Percentiles rank a stretch among this genome's conserved stretches.
Evolutionary conservation across 805 yeast species (phyloP).

Genomic region (Maudiozyma turicensis): DNA sequence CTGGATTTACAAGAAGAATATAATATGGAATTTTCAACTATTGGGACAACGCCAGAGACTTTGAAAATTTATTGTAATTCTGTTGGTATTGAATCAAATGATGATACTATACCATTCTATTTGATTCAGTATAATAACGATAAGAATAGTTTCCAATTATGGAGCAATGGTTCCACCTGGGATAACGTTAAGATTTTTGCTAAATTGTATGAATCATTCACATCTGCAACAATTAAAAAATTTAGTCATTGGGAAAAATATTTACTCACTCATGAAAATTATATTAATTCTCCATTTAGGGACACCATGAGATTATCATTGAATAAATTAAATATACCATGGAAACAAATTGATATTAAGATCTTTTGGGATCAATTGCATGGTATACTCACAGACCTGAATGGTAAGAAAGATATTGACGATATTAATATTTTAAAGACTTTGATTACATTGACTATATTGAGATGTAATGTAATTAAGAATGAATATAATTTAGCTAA

Average conservation of each 20-base stretch:
- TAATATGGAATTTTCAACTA: slow-evolving; percentile 16
- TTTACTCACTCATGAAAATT: background rate
- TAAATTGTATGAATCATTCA: slow-evolving; percentile 8
- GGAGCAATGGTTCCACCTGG: slow-evolving; percentile 24
- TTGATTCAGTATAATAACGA: slow-evolving; percentile 21
- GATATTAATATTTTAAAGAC: slow-evolving; percentile 10
- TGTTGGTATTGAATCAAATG: slow-evolving; percentile 6
- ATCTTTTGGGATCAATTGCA: slow-evolving; percentile 16
- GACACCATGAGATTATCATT: slow-evolving; percentile 6
- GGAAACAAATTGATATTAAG: slow-evolving; percentile 12
- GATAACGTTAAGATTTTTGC: slow-evolving; percentile 16
- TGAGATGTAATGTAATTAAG: slow-evolving; percentile 13
- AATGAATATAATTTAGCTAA: slow-evolving; percentile 12
- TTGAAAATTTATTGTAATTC: slow-evolving; percentile 18
- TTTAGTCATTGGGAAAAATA: background rate
- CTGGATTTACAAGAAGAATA: slow-evolving; percentile 20
- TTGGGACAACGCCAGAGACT: slow-evolving; percentile 25
- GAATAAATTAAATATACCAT: slow-evolving; percentile 14
- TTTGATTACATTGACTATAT: slow-evolving; percentile 17
- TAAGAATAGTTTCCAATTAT: slow-evolving; percentile 14
- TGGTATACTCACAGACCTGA: background rate
- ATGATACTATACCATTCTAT: slow-evolving; percentile 14
- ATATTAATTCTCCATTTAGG: slow-evolving; percentile 5
- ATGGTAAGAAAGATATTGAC: background rate
- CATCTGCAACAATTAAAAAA: slow-evolving; percentile 1